phyloP scores from a whole-genome alignment of 2,329 filamentous ascomycete species.

The Pestalotiopsis fici region DNA sequence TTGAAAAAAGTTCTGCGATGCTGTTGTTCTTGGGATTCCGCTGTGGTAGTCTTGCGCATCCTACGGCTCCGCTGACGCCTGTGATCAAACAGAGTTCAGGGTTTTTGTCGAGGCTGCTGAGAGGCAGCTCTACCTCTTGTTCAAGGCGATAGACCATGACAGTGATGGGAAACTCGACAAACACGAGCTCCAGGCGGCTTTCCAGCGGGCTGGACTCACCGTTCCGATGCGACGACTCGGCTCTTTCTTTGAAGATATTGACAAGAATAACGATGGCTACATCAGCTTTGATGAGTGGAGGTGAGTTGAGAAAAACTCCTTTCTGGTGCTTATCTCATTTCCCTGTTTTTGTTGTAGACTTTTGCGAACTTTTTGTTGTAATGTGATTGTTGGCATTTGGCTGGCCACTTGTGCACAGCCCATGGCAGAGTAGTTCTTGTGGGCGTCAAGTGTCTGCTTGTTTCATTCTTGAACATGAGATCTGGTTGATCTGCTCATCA shows the following conservation, averaged over 20 bases:
- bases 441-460: background rate
- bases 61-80: conserved; percentile 8
- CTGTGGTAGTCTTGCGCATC: no score
- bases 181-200: conserved; percentile 78
- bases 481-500: background rate
- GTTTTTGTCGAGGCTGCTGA: conserved; percentile 87
- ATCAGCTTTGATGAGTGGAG: conserved; percentile 97
- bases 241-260: conserved; percentile 87
- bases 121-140: conserved; percentile 77
- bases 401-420: background rate
- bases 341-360: background rate
- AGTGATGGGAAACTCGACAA: conserved; percentile 85
- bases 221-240: conserved; percentile 78
- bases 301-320: conserved; percentile 54
- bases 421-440: background rate
- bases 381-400: background rate
- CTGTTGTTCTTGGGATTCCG: no score
- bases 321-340: background rate
- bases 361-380: background rate
- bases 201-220: conserved; percentile 74
- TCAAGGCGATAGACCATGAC: conserved; percentile 84
- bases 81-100: conserved; percentile 71
- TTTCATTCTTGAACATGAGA: background rate
- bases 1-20: background rate
- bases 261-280: conserved; percentile 82